Conservation (phyloP, 768 basidiomycete species). For the Suillus hirtellus region DNA sequence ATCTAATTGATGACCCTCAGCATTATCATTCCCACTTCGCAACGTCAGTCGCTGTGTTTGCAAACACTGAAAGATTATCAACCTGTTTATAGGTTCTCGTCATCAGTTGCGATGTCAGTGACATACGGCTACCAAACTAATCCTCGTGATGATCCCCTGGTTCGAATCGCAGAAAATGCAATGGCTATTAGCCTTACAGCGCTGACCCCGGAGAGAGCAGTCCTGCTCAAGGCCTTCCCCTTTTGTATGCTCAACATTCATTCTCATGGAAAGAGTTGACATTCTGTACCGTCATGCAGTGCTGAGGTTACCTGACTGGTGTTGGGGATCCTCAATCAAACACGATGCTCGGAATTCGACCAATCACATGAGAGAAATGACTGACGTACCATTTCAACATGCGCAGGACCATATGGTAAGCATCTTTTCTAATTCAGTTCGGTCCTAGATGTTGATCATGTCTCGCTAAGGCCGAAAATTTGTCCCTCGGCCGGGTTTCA, state of each 20-base stretch:
- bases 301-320: conserved; percentile 15
- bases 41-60: conserved; percentile 7
- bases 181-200: background rate
- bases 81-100: background rate
- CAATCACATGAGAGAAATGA: background rate
- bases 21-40: conserved; percentile 1
- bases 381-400: conserved; percentile 10
- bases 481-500: background rate
- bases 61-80: background rate
- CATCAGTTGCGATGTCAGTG: background rate
- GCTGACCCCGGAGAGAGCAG: conserved; percentile 5
- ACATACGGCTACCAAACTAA: conserved; percentile 2
- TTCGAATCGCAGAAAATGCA: background rate
- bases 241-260: conserved; percentile 11
- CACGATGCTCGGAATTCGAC: conserved; percentile 2
- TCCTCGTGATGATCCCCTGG: conserved; percentile 1
- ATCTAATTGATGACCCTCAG: conserved; percentile 7
- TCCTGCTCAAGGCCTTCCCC: background rate
- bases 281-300: background rate
- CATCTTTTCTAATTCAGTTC: background rate
- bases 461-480: background rate
- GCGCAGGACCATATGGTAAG: conserved; percentile 13
- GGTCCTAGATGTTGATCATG: background rate
- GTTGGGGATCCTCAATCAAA: conserved; percentile 13
- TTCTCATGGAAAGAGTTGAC: background rate